Percentiles rank a stretch among this genome's conserved stretches.
Evolutionary conservation across 2,329 filamentous ascomycete genomes (phyloP).

Genomic region (Fusarium brevicatenulatum): DNA sequence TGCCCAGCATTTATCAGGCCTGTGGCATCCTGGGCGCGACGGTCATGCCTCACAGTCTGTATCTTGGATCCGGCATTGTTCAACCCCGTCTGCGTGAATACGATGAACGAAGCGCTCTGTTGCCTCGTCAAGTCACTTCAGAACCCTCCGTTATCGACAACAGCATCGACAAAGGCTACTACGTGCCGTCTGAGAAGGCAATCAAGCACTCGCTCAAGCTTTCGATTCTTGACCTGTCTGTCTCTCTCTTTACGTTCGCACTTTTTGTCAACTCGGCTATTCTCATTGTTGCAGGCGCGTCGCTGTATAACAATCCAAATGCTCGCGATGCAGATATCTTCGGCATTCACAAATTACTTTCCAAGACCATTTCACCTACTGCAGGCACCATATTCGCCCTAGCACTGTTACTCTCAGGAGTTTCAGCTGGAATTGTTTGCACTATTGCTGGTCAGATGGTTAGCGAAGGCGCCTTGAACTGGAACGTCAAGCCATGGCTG

Average conservation of each 20-base stretch:
- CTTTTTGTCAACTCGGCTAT: neutral
- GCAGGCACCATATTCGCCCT: neutral
- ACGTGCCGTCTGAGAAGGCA: neutral
- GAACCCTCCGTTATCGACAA: neutral
- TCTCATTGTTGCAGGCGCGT: neutral
- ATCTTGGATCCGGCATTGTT: neutral
- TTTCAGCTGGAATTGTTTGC: neutral
- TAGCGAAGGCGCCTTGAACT: neutral
- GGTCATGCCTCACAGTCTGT: neutral
- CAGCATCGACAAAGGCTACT: neutral
- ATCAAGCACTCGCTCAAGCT: neutral
- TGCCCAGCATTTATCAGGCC: neutral
- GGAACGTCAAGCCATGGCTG: neutral
- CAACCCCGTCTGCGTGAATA: neutral
- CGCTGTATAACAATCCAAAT: neutral
- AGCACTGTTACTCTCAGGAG: neutral
- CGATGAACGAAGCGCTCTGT: neutral
- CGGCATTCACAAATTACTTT: neutral
- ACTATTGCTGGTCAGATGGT: neutral
- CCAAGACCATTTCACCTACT: neutral
- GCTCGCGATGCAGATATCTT: neutral
- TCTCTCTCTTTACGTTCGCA: neutral
- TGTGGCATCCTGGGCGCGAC: neutral
- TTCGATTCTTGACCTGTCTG: neutral
- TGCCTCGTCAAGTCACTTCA: neutral